Base-by-base conservation (phyloP, 208 protist species). In the Wallacemonas collosoma region DNA sequence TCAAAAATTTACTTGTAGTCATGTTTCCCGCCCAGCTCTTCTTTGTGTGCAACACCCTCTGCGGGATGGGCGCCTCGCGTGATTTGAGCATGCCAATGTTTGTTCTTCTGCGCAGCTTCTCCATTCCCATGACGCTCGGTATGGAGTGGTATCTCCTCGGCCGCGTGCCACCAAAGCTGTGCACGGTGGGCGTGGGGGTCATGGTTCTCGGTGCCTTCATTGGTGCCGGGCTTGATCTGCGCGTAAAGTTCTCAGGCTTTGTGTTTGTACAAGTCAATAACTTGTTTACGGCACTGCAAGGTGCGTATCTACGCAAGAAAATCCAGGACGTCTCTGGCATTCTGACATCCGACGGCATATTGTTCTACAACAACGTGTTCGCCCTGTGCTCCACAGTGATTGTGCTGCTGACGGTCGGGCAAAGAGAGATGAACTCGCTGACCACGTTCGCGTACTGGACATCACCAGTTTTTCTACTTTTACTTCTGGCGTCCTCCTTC, bases 21-120 rank as follows among this genome's bases (percentile, higher is more conserved):
- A 48, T 84, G 12, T 80, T 85, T 48, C 80, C 80, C 15, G 65
- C 80, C 2, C 80, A 77, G 7, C 40, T 85, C 44, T 38, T 85
- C 26, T 85, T 79, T 57, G n/a, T 81, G 12, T 56, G 62, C 17
- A 85, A 85, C 56, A 81, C 76, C 7, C 44, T 85, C 17, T 72
- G 63, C n/a, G 80, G 80, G 14, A 57, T 85, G 2, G 76, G 75
- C 11, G 80, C 75, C 6, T 81, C 80, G 17, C 65, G 76, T 14
- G 51, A 64, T 26, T 63, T 85, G 15, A 85, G 74, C 53, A 80
- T 85, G 80, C 80, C 80, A 3, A 63, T 78, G 35, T 85, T 85
- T 70, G 72, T 81, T 2, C 47, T 85, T 17, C 58, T 85, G 3
- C 75, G 80, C 11, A 77, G 80, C n/a, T 73, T 85, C 35, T 85